Evolutionary conservation across 305 asterid species (phyloP).

Genomic region (Fraxinus angustifolia): DNA sequence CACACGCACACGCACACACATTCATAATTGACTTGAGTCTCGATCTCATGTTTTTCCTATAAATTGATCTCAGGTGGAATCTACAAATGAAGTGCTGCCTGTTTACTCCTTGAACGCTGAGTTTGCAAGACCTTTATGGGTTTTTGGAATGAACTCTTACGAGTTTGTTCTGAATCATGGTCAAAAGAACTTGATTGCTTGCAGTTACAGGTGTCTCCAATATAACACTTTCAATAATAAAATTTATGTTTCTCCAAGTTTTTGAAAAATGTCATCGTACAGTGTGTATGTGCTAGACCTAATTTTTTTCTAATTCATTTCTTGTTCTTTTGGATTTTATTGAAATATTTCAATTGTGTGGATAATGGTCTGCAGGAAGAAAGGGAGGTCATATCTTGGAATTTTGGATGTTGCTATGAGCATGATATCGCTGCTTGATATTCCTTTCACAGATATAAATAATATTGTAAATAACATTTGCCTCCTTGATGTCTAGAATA

Average conservation of each 20-base stretch:
- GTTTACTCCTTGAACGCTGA: slow-evolving; percentile 74
- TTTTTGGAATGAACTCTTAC: slow-evolving; percentile 78
- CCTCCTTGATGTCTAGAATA: not conserved
- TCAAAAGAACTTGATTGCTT: slow-evolving; percentile 59
- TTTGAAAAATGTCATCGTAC: not conserved
- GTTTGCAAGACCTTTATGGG: slow-evolving; percentile 87
- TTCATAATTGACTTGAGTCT: not conserved
- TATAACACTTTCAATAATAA: not conserved
- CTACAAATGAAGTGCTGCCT: slow-evolving; percentile 68
- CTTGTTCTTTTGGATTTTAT: slow-evolving; percentile 2
- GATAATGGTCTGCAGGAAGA: slow-evolving; percentile 56
- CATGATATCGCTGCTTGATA: slow-evolving; percentile 52
- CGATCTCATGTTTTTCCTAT: slow-evolving; percentile 24
- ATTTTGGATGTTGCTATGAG: slow-evolving; percentile 57
- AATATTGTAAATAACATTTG: slow-evolving; percentile 52
- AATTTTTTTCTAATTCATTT: slow-evolving; percentile 11
- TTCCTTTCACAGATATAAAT: slow-evolving; percentile 78
- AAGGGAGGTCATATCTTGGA: slow-evolving; percentile 83
- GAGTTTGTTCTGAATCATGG: slow-evolving; percentile 56
- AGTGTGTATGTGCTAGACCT: slow-evolving; percentile 10
- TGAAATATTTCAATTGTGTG: slow-evolving; percentile 17
- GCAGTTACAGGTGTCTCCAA: slow-evolving; percentile 73
- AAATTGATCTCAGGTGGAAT: slow-evolving; percentile 54
- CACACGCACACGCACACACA: not conserved
- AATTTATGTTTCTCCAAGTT: not conserved